phyloP scores from a whole-genome alignment of 331 rosid species.

The Phaseolus coccineus region DNA sequence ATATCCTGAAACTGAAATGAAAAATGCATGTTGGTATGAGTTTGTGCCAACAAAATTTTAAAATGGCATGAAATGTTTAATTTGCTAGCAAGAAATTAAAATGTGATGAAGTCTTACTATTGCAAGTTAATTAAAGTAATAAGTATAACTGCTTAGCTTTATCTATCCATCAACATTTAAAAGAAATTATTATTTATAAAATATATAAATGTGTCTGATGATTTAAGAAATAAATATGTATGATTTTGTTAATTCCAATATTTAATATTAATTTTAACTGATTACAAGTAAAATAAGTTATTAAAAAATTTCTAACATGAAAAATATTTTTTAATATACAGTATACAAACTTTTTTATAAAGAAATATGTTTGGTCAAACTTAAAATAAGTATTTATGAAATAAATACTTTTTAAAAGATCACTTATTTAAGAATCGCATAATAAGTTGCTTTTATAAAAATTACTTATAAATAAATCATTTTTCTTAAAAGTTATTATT shows the following conservation, averaged over 20 bases:
- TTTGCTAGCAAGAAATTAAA: too few relatives aligned
- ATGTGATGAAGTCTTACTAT: not conserved
- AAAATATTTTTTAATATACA: too few relatives aligned
- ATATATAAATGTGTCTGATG: not conserved
- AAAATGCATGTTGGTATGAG: not conserved
- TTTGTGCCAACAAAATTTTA: not conserved
- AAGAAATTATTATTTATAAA: not conserved
- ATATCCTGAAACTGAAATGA: too few relatives aligned
- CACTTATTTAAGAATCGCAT: too few relatives aligned
- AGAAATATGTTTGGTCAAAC: too few relatives aligned
- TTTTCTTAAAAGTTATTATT: too few relatives aligned
- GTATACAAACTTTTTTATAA: too few relatives aligned
- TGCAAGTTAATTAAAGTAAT: not conserved
- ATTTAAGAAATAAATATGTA: not conserved
- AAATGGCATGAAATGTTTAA: too few relatives aligned
- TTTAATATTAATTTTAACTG: not conserved
- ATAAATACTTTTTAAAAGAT: too few relatives aligned
- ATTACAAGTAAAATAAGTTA: not conserved
- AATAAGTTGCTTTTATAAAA: too few relatives aligned
- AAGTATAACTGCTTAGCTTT: not conserved
- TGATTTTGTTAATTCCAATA: not conserved
- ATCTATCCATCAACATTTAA: not conserved
- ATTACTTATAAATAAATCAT: too few relatives aligned
- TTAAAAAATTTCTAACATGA: not conserved
- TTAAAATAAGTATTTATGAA: too few relatives aligned